Conservation (phyloP, 768 basidiomycete genomes). For the Suillus brevipes region DNA sequence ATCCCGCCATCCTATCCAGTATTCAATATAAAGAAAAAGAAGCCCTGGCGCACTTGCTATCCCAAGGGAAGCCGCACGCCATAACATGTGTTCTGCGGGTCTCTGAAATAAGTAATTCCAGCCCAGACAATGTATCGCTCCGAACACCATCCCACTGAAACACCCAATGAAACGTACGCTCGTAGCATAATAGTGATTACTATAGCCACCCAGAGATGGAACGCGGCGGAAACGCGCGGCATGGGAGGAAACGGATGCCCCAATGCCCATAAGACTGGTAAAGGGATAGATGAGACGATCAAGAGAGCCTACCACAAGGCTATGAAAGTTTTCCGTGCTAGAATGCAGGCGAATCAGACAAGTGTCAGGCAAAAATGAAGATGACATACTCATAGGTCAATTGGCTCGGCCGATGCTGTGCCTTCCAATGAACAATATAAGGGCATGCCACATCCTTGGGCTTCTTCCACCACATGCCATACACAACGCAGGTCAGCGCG, state of each 20-base stretch:
- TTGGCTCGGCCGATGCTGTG: background rate
- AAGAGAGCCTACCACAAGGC: too few relatives aligned
- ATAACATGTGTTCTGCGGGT: constrained; percentile 16
- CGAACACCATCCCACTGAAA: constrained; percentile 22
- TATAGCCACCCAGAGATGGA: constrained; percentile 1
- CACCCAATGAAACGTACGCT: background rate
- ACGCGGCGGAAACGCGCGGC: background rate
- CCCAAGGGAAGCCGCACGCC: constrained; percentile 19
- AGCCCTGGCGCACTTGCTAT: constrained; percentile 2
- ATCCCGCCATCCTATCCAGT: too few relatives aligned
- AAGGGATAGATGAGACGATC: background rate
- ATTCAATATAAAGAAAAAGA: background rate
- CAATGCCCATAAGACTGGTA: background rate
- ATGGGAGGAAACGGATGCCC: background rate
- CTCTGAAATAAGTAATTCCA: constrained; percentile 25
- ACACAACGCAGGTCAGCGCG: constrained; percentile 27
- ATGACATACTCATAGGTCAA: background rate
- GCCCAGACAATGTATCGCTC: constrained; percentile 27
- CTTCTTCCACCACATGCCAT: constrained; percentile 37
- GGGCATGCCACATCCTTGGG: constrained; percentile 27
- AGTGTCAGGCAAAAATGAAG: background rate
- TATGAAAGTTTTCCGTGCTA: too few relatives aligned
- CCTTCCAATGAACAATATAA: background rate
- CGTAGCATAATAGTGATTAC: too few relatives aligned
- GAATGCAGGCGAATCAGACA: background rate